phyloP scores from a whole-genome alignment of 148 eudicot genomes.

The Camellia japonica region DNA sequence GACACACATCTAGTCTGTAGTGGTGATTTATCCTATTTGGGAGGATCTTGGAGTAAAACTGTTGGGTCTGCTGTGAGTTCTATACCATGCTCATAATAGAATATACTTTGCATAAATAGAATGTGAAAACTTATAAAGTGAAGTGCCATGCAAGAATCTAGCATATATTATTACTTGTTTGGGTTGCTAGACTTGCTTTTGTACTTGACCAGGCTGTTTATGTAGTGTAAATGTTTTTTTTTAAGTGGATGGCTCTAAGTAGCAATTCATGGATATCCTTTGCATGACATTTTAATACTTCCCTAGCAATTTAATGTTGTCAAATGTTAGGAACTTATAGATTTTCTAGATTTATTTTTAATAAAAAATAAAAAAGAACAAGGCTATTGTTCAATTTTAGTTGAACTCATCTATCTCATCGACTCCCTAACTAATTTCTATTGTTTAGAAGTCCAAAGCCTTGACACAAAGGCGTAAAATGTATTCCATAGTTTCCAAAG shows the following conservation, averaged over 20 bases:
- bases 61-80: conserved; percentile 80
- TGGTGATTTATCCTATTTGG: conserved; percentile 89
- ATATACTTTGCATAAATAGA: not conserved
- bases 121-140: not conserved
- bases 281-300: too few relatives aligned
- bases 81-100: not conserved
- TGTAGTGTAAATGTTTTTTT: not conserved
- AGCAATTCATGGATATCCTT: too few relatives aligned
- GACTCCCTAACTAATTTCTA: not conserved
- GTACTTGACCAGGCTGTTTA: not conserved
- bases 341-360: not conserved
- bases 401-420: not conserved
- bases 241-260: too few relatives aligned
- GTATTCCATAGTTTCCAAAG: not conserved
- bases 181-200: not conserved
- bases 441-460: not conserved
- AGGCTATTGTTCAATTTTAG: not conserved
- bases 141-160: not conserved
- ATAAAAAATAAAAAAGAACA: not conserved
- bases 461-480: not conserved
- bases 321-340: not conserved
- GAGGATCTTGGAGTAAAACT: conserved; percentile 91
- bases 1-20: conserved; percentile 88
- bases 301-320: not conserved
- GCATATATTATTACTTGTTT: not conserved